Evolutionary conservation across 2,329 filamentous ascomycete genomes (phyloP), one percentile per base, ranked within the genome.

Genomic region (Shiraia bambusicola): DNA sequence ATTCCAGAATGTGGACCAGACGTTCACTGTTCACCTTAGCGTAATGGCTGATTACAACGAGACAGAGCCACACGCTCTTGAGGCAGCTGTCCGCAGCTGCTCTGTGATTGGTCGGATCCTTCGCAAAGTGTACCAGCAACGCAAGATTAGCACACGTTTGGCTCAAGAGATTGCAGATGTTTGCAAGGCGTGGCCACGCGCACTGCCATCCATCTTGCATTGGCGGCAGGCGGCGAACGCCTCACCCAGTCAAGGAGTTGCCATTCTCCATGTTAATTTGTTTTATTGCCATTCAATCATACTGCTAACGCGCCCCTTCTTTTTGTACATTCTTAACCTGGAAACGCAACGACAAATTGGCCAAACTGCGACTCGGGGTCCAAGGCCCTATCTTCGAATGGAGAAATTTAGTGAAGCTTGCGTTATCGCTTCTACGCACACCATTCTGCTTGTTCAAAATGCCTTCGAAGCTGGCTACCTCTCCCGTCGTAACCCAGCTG

Each of bases 241-340:
- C 2, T 65, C 66, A 22, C 67, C 75, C n/a, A 70, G 71, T 14
- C 72, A 80, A 45, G 76, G 77, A 3, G 76, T 84, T 25, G 77
- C 79, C 3, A 76, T 82, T n/a, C 64, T 86, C 5, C 82, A 86
- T 49, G 70, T 78, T 42, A 82, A 83, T 45, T 67, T 86, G 16
- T 69, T 84, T 26, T 79, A 84, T 42, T 79, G 76, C 40, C 81
- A 86, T 56, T 79, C 80, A 0, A 75, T 84, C 29, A 76, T 86
- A 17, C 70, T 86, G 0, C 72, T 86, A 1, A 83, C 80, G 1
- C 72, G 83, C 19, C 82, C 83, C 0, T 85, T 86, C 58, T 82
- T 85, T 43, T 66, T 84, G 11, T 79, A 76, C 42, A 71, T 82
- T 10, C 70, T 83, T 28, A 79, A 72, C 37, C 61, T 65, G 11